Evolutionary conservation across 2,329 filamentous ascomycete genomes (phyloP).

Genomic region (Fusarium sp.): DNA sequence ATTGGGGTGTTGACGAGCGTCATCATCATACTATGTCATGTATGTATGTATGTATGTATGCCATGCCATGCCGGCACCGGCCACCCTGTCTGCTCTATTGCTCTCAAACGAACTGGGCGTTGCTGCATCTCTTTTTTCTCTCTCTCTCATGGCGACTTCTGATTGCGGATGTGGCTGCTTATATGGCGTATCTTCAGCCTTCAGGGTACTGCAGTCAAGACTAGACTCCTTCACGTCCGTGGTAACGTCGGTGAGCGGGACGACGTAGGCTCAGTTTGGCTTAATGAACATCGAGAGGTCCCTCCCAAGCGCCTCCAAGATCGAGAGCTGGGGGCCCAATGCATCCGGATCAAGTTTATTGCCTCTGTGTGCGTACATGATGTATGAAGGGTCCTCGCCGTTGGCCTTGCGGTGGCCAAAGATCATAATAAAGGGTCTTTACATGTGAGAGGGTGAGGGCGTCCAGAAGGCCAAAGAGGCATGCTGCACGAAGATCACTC

Average conservation of each 20-base stretch:
- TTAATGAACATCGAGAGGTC: not conserved
- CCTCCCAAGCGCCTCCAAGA: not conserved
- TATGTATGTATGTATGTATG: too few relatives aligned
- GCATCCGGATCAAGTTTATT: not conserved
- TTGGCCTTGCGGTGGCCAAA: conserved; percentile 22
- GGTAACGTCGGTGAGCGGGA: conserved; percentile 33
- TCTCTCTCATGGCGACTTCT: not conserved
- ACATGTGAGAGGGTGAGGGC: conserved; percentile 16
- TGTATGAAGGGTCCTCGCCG: conserved; percentile 34
- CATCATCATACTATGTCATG: conserved; percentile 17
- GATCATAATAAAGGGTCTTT: conserved; percentile 12
- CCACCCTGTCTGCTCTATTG: not conserved
- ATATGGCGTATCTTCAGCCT: conserved; percentile 18
- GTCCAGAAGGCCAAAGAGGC: conserved; percentile 6
- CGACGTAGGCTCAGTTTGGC: conserved; percentile 3
- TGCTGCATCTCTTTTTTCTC: conserved; percentile 3
- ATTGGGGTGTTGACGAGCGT: conserved; percentile 16
- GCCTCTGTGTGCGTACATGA: not conserved
- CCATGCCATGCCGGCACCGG: not conserved
- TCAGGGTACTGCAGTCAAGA: conserved; percentile 4
- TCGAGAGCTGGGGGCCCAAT: conserved; percentile 15
- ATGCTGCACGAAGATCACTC: conserved; percentile 27
- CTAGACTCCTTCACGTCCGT: not conserved
- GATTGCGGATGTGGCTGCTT: conserved; percentile 28
- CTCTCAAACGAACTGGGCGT: conserved; percentile 1